Evolutionary conservation across 257 asterid species (phyloP).

Genomic region (Solanum rostratum): DNA sequence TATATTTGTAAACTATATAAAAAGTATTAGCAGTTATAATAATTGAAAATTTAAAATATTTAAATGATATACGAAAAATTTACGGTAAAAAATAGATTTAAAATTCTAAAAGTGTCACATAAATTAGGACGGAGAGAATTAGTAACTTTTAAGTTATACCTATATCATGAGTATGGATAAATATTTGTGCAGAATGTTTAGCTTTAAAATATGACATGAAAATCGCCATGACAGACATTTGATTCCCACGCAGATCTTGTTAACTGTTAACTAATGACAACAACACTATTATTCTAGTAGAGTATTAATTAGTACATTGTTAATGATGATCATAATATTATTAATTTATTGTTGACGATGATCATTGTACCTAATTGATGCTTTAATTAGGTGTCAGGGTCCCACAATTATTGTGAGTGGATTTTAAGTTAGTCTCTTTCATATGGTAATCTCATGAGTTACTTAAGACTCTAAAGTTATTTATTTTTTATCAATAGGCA

Average conservation of each 20-base stretch:
- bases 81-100: too few species aligned
- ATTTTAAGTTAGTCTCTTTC: background rate
- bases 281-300: background rate
- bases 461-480: background rate
- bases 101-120: too few species aligned
- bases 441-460: background rate
- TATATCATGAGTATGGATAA: too few species aligned
- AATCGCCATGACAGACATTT: background rate
- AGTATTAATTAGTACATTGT: background rate
- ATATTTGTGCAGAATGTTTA: background rate
- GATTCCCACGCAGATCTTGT: background rate
- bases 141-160: background rate
- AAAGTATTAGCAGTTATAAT: too few species aligned
- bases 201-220: background rate
- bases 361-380: background rate
- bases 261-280: background rate
- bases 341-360: background rate
- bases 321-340: background rate
- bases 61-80: too few species aligned
- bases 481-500: background rate
- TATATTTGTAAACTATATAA: too few species aligned
- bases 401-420: background rate
- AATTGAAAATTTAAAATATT: too few species aligned
- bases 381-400: background rate
- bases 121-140: too few species aligned